Evolutionary conservation across 2,329 filamentous ascomycete genomes (phyloP), one percentile per base, ranked within the genome.

Genomic region (Domatiomyces globalis): DNA sequence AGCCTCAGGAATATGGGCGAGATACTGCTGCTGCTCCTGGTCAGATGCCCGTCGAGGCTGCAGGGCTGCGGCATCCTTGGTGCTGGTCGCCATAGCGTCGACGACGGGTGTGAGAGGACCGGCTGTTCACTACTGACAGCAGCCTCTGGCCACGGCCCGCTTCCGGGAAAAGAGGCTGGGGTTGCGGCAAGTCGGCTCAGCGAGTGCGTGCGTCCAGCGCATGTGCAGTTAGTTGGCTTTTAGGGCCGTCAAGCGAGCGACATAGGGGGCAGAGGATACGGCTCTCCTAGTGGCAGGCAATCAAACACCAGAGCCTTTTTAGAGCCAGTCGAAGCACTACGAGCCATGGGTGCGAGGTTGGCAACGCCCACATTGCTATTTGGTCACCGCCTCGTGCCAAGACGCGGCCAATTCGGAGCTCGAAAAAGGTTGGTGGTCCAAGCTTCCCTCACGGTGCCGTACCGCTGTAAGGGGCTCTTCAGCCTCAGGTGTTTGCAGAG

Each of bases 161-260:
- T 39, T 15, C 29, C 10, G 8, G 29, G 10, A 12, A 33, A 33
- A 17, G 27, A 36, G 44, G 6, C 4, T 46, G 15, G 20, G 44
- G 45, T 27, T 5, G 18, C 42, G 29, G 18, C 15, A 27, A 6
- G 44, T 36, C 19, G 43, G 20, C 29, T 45, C 9, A 22, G 29
- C 18, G 15, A 43, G 45, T 29, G 29, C 27, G 25, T 51, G 45
- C 49, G 49, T 29, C 49, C 45, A 43, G 49, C 49, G 45, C 49
- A 48, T 17, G 43, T 29, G 44, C 12, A 39, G n/a, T n/a, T 22
- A 39, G n/a, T n/a, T 22, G 18, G 18, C n/a, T 45, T 22, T 12
- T 8, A 42, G 12, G 17, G 27, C 17, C 15, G 45, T n/a, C 12
- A 47, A 51, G 44, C 33, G 49, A 47, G 36, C 33, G 33, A 39